A percentile compares a stretch with the other conserved stretches of the same genome.
These are phyloP conservation scores for Rhodosorus marinus DNA, from an alignment of 23 red algal genomes.

Conservation along the genomic window DNA sequence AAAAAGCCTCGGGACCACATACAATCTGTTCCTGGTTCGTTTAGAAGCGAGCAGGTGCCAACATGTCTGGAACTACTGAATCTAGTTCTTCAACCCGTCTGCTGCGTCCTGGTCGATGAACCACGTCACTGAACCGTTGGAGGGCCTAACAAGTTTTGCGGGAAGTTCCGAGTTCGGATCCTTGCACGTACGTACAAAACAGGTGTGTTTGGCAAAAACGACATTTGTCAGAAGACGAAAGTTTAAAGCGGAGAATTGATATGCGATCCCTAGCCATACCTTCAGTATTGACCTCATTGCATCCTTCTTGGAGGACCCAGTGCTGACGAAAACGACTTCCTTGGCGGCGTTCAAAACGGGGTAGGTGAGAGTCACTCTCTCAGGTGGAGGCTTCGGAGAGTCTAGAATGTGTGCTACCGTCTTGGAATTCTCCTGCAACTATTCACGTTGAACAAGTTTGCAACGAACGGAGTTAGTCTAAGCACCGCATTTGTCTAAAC, in stretches of 20 bases:
- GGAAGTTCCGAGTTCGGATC: background rate
- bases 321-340: constrained; percentile 39
- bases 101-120: background rate
- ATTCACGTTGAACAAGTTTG: background rate
- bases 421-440: constrained; percentile 28
- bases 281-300: constrained; percentile 45
- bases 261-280: constrained; percentile 21
- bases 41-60: too few relatives aligned
- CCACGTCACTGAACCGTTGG: background rate
- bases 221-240: too few relatives aligned
- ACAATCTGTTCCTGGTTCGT: too few relatives aligned
- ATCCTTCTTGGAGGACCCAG: constrained; percentile 37
- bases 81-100: background rate
- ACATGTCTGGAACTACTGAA: too few relatives aligned
- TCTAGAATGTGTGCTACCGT: constrained; percentile 29
- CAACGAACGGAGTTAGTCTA: too few relatives aligned
- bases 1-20: too few relatives aligned
- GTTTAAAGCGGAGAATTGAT: too few relatives aligned
- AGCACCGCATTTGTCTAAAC: background rate
- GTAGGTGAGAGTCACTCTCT: constrained; percentile 63
- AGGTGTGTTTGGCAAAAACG: too few relatives aligned
- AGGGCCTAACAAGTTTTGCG: background rate
- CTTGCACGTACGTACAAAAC: background rate
- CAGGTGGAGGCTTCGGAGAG: constrained; percentile 80
- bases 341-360: constrained; percentile 42